Percentiles rank a stretch among this genome's conserved stretches.
These are phyloP conservation scores for Ottelia alismoides DNA, from an alignment of 106 monocot species.

Conservation along the genomic window DNA sequence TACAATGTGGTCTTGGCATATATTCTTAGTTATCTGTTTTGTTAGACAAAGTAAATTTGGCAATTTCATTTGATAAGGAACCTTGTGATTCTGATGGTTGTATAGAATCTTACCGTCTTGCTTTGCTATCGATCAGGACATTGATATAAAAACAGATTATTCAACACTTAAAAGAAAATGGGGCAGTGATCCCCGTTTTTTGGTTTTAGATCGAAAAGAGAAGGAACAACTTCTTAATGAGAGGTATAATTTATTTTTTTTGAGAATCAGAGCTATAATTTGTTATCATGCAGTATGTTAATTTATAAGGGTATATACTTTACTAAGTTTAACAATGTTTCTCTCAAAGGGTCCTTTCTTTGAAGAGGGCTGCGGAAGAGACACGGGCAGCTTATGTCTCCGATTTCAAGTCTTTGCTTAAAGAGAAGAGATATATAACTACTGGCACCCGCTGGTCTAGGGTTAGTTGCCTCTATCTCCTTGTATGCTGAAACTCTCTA, in stretches of 20 bases:
- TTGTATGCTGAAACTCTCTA: too few species aligned
- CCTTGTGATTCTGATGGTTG: too few species aligned
- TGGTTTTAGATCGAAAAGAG: constrained; percentile 81
- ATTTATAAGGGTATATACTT: too few species aligned
- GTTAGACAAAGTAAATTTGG: not conserved
- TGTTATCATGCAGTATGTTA: too few species aligned
- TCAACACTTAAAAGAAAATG: constrained; percentile 86
- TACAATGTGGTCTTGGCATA: constrained; percentile 9
- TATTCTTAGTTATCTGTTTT: constrained; percentile 5
- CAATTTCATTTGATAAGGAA: too few species aligned
- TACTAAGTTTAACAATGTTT: too few species aligned
- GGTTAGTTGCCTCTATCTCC: constrained; percentile 41
- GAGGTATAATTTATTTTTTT: constrained; percentile 35
- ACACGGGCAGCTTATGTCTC: constrained; percentile 32
- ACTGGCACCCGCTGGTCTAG: constrained; percentile 65
- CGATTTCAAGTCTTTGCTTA: constrained; percentile 76
- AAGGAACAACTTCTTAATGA: constrained; percentile 71
- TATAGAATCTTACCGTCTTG: not conserved
- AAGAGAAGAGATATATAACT: constrained; percentile 50
- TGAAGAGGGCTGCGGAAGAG: constrained; percentile 64
- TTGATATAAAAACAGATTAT: constrained; percentile 61
- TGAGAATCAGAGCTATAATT: too few species aligned
- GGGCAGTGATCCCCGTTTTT: constrained; percentile 75
- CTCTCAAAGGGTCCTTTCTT: constrained; percentile 34
- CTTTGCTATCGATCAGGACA: constrained; percentile 67